Percentiles rank a stretch among this genome's conserved stretches.
Conservation (phyloP, 768 basidiomycete genomes). For the Saitozyma podzolica region DNA sequence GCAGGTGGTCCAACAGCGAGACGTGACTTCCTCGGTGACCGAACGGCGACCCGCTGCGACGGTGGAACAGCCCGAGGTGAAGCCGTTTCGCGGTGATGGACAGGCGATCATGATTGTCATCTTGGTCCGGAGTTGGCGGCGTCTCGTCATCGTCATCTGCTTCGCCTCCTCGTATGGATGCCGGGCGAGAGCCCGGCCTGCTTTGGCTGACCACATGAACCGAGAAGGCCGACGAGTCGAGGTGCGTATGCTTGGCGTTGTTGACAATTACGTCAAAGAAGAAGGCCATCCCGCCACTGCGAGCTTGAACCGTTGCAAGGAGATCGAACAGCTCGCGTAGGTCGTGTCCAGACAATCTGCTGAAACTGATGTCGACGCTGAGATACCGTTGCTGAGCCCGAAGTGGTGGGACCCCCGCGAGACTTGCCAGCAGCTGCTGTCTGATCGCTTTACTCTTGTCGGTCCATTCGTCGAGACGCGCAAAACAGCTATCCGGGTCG, state of each 20-base stretch:
- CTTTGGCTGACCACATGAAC: conserved; percentile 26
- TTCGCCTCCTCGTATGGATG: conserved; percentile 27
- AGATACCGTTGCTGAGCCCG: conserved; percentile 45
- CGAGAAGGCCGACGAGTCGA: conserved; percentile 45
- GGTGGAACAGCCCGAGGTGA: conserved; percentile 19
- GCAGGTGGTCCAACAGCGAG: conserved; percentile 41
- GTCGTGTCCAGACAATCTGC: conserved; percentile 39
- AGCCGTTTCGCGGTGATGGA: background rate
- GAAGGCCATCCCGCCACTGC: conserved; percentile 44
- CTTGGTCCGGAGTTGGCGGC: conserved; percentile 13
- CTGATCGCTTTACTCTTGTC: conserved; percentile 31
- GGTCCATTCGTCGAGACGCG: conserved; percentile 33
- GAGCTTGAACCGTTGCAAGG: conserved; percentile 36
- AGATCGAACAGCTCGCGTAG: conserved; percentile 36
- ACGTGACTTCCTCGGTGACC: conserved; percentile 34
- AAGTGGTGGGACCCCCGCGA: conserved; percentile 38
- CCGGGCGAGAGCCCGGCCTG: conserved; percentile 27
- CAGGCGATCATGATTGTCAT: conserved; percentile 11
- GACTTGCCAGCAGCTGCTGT: conserved; percentile 24
- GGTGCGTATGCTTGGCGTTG: conserved; percentile 41
- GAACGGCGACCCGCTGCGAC: conserved; percentile 18
- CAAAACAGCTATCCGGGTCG: background rate
- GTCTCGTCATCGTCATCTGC: conserved; percentile 12
- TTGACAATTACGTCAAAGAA: conserved; percentile 49
- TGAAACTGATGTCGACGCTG: conserved; percentile 40